These are phyloP conservation scores for Debaryomyces maramus DNA, from an alignment of 805 yeast species.

Conservation along the genomic window DNA sequence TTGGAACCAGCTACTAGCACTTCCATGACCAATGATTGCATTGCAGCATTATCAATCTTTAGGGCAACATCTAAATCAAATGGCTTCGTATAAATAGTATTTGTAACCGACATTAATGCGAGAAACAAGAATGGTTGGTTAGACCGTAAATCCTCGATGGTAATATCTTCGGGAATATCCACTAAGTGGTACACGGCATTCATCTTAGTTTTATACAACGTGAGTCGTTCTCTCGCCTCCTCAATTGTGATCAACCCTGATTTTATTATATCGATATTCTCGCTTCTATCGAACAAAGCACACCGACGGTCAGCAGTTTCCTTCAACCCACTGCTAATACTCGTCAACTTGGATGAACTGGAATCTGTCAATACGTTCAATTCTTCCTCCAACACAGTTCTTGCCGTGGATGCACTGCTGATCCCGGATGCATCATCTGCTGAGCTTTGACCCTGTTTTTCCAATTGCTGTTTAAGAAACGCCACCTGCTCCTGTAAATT, in stretches of 20 bases:
- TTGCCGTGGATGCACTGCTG: slow-evolving; percentile 16
- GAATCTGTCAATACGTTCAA: slow-evolving; percentile 35
- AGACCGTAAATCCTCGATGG: slow-evolving; percentile 49
- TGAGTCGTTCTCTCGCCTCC: slow-evolving; percentile 59
- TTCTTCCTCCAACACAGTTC: slow-evolving; percentile 43
- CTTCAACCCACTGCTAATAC: slow-evolving; percentile 48
- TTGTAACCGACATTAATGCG: slow-evolving; percentile 62
- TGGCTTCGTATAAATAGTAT: slow-evolving; percentile 35
- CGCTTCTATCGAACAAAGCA: slow-evolving; percentile 24
- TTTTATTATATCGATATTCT: slow-evolving; percentile 50
- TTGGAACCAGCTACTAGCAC: slow-evolving; percentile 70
- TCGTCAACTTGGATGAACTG: slow-evolving; percentile 34
- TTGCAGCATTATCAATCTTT: slow-evolving; percentile 52
- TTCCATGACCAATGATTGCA: slow-evolving; percentile 54
- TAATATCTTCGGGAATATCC: slow-evolving; percentile 44
- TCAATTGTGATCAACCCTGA: slow-evolving; percentile 55
- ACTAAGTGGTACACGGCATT: slow-evolving; percentile 57
- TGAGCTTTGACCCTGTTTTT: slow-evolving; percentile 1
- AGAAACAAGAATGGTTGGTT: slow-evolving; percentile 63
- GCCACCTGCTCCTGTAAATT: slow-evolving; percentile 22
- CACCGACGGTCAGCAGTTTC: slow-evolving; percentile 44
- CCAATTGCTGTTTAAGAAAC: slow-evolving; percentile 16
- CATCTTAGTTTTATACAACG: slow-evolving; percentile 48
- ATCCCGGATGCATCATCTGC: not conserved
- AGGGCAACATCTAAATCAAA: slow-evolving; percentile 38